These are phyloP conservation scores for Boletus pseudopeckii DNA, from an alignment of 768 basidiomycete species.

Conservation along the genomic window DNA sequence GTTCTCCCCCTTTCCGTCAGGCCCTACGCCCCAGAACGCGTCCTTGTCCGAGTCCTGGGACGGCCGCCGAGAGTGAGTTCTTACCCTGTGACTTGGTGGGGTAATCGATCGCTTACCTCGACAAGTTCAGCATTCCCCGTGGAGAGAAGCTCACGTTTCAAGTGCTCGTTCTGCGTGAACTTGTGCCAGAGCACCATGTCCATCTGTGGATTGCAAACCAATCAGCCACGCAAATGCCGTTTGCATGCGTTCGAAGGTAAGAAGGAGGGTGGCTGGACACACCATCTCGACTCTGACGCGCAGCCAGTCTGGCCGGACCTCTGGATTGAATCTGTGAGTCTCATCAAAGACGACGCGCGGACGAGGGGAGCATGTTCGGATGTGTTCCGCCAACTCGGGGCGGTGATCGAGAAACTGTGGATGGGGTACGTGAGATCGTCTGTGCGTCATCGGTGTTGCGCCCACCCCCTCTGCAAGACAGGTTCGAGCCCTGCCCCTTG, in stretches of 20 bases:
- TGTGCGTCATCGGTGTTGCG: constrained; percentile 11
- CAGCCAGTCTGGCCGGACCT: constrained; percentile 36
- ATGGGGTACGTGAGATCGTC: constrained; percentile 12
- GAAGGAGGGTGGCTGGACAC: background rate
- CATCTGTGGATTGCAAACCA: constrained; percentile 28
- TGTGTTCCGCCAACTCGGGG: constrained; percentile 34
- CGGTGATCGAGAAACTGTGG: constrained; percentile 34
- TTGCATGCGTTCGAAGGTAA: constrained; percentile 14
- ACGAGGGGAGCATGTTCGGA: constrained; percentile 32
- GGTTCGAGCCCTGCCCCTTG: background rate
- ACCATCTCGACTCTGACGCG: constrained; percentile 34
- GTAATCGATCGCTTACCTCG: constrained; percentile 32
- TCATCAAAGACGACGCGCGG: constrained; percentile 34
- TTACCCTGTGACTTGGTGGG: background rate
- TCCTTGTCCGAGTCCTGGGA: constrained; percentile 32
- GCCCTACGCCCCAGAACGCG: constrained; percentile 42
- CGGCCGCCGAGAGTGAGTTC: constrained; percentile 16
- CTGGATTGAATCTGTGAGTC: constrained; percentile 34
- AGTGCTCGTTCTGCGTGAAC: constrained; percentile 38
- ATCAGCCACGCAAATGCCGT: constrained; percentile 2
- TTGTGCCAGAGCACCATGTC: constrained; percentile 38
- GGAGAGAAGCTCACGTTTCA: constrained; percentile 34
- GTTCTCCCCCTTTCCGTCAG: constrained; percentile 36
- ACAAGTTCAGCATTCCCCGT: constrained; percentile 39
- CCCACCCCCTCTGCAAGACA: constrained; percentile 6